Conservation (phyloP, 176 grass and related monocot genomes). For the Oryza longistaminata region DNA sequence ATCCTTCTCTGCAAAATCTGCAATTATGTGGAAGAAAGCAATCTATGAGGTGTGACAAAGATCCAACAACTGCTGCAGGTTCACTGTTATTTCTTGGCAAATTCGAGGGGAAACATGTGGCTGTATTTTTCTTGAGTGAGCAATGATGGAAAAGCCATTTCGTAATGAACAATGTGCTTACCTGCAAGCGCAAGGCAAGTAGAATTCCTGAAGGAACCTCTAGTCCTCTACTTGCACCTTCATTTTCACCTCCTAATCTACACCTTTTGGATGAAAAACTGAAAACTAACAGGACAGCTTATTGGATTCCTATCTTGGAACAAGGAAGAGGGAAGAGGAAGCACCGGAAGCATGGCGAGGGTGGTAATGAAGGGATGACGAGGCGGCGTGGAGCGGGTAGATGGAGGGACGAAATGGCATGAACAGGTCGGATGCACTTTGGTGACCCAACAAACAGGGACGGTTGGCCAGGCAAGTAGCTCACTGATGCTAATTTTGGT, state of each 20-base stretch:
- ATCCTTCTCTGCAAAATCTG: conserved; percentile 6
- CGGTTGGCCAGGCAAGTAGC: conserved; percentile 37
- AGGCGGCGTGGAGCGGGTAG: conserved; percentile 35
- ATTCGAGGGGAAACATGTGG: neutral
- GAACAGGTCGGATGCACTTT: conserved; percentile 34
- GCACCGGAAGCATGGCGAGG: conserved; percentile 16
- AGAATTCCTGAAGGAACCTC: neutral
- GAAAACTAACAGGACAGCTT: neutral
- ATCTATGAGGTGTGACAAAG: conserved; percentile 1
- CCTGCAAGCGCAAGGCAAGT: conserved; percentile 31
- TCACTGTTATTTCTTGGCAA: conserved; percentile 8
- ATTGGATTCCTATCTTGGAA: conserved; percentile 39
- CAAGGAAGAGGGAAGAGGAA: conserved; percentile 38
- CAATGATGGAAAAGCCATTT: conserved; percentile 11
- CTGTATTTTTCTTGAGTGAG: neutral
- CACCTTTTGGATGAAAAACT: conserved; percentile 30
- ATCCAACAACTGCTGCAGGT: conserved; percentile 6
- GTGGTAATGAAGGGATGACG: conserved; percentile 22
- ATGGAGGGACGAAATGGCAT: conserved; percentile 54
- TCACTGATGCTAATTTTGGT: conserved; percentile 48
- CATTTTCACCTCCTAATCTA: neutral
- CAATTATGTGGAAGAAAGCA: conserved; percentile 24
- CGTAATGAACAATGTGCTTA: conserved; percentile 14
- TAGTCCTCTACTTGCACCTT: neutral
- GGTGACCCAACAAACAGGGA: conserved; percentile 41